phyloP scores from a whole-genome alignment of 441 rosid genomes.

The Eruca vesicaria region DNA sequence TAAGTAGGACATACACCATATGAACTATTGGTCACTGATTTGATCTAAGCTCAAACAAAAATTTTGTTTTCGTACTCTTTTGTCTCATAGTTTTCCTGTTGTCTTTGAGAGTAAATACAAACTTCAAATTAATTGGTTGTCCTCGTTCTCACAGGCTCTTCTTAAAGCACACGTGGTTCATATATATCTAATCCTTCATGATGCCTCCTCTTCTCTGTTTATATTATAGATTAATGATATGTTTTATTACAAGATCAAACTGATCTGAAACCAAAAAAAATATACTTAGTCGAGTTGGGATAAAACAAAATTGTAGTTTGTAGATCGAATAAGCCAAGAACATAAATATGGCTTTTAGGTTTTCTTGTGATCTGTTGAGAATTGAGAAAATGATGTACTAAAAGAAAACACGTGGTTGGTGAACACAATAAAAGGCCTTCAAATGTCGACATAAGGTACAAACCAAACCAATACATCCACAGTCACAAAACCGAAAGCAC shows the following conservation, averaged over 20 bases:
- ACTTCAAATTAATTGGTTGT: neutral
- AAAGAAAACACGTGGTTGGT: conserved; percentile 22
- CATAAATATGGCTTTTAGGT: neutral
- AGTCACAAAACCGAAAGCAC: conserved; percentile 4
- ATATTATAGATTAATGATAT: neutral
- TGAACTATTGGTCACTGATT: neutral
- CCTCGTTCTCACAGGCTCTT: neutral
- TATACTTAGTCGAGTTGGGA: neutral
- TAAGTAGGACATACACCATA: neutral
- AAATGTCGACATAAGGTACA: conserved; percentile 18
- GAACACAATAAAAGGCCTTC: conserved; percentile 16
- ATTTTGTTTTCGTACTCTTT: neutral
- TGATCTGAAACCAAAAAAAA: neutral
- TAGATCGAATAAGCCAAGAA: neutral
- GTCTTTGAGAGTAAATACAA: neutral
- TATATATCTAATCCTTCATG: neutral
- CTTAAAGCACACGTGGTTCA: neutral
- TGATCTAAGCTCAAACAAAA: neutral
- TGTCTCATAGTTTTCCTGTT: neutral
- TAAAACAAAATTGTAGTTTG: neutral
- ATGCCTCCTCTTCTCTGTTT: neutral
- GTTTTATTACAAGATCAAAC: neutral
- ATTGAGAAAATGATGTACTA: neutral
- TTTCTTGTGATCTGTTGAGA: neutral
- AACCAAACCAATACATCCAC: neutral